Percentiles rank a stretch among this genome's conserved stretches.
Conservation (phyloP, 2,329 filamentous ascomycete species). For the Ustulina deusta region DNA sequence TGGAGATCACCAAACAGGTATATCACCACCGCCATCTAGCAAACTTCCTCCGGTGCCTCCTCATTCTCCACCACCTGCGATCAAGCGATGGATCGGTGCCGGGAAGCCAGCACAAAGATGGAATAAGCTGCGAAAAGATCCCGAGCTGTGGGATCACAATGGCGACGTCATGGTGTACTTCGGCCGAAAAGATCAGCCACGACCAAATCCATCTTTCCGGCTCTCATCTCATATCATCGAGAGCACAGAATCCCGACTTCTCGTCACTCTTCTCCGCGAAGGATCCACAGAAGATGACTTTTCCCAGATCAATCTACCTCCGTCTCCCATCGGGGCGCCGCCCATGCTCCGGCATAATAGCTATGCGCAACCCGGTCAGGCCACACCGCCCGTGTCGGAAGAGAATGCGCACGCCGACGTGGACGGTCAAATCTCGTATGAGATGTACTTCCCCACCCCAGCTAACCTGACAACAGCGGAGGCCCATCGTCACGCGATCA, state of each 20-base stretch:
- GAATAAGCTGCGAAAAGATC: slow-evolving; percentile 70
- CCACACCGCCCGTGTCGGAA: slow-evolving; percentile 61
- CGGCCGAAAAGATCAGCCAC: slow-evolving; percentile 58
- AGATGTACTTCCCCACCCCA: slow-evolving; percentile 73
- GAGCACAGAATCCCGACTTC: slow-evolving; percentile 65
- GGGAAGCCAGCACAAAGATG: slow-evolving; percentile 63
- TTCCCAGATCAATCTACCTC: slow-evolving; percentile 53
- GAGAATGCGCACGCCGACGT: slow-evolving; percentile 57
- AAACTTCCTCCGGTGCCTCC: slow-evolving; percentile 60
- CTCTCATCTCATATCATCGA: slow-evolving; percentile 70
- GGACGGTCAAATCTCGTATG: slow-evolving; percentile 69
- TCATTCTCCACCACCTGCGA: slow-evolving; percentile 52
- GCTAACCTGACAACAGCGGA: slow-evolving; percentile 60
- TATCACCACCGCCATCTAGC: slow-evolving; percentile 57
- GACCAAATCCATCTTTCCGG: slow-evolving; percentile 66
- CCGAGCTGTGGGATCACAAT: slow-evolving; percentile 71
- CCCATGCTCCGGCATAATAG: slow-evolving; percentile 55
- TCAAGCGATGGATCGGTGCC: slow-evolving; percentile 66
- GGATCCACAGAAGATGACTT: slow-evolving; percentile 63
- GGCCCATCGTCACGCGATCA: slow-evolving; percentile 69
- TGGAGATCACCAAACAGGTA: slow-evolving; percentile 42
- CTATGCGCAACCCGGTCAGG: slow-evolving; percentile 51
- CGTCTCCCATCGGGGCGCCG: slow-evolving; percentile 58
- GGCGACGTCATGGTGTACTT: slow-evolving; percentile 71
- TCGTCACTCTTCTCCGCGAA: slow-evolving; percentile 66